Conservation (phyloP, 106 monocot genomes). For the Triglochin maritima region DNA sequence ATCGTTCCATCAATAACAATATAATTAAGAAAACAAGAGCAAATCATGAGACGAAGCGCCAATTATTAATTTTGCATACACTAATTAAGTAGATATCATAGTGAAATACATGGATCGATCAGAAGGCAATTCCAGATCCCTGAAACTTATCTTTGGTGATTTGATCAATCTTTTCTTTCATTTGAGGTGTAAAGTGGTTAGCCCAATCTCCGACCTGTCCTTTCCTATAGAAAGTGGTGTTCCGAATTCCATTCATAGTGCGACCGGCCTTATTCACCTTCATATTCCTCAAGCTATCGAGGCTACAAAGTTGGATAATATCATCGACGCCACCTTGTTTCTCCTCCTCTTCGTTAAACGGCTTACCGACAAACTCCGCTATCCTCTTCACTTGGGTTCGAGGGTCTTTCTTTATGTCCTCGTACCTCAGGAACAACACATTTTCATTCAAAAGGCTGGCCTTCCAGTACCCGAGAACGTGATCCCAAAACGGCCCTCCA, state of each 20-base stretch:
- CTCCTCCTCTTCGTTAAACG: slow-evolving; percentile 19
- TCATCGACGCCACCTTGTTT: slow-evolving; percentile 8
- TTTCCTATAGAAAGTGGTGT: slow-evolving; percentile 14
- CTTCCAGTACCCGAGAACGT: slow-evolving; percentile 15
- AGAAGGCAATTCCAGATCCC: slow-evolving; percentile 21
- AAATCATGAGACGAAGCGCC: too few relatives aligned
- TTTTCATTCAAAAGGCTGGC: slow-evolving; percentile 5
- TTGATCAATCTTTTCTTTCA: slow-evolving; percentile 23
- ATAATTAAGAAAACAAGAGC: too few relatives aligned
- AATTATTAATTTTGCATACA: too few relatives aligned
- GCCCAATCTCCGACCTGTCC: slow-evolving; percentile 35
- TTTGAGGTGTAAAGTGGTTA: slow-evolving; percentile 28
- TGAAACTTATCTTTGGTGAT: slow-evolving; percentile 16
- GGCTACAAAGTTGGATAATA: slow-evolving; percentile 22
- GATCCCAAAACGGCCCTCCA: slow-evolving; percentile 23
- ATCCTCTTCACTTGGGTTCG: slow-evolving; percentile 5
- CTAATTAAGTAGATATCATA: too few relatives aligned
- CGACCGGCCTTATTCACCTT: slow-evolving; percentile 8
- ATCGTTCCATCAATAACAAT: too few relatives aligned
- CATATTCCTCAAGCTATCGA: slow-evolving; percentile 15
- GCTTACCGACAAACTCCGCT: slow-evolving; percentile 23
- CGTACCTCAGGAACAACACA: slow-evolving; percentile 24
- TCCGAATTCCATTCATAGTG: neutral
- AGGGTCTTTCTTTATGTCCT: slow-evolving; percentile 11
- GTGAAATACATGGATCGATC: too few relatives aligned